phyloP scores from a whole-genome alignment of 495 filamentous ascomycete genomes.

The Trichoderma asperelloides region DNA sequence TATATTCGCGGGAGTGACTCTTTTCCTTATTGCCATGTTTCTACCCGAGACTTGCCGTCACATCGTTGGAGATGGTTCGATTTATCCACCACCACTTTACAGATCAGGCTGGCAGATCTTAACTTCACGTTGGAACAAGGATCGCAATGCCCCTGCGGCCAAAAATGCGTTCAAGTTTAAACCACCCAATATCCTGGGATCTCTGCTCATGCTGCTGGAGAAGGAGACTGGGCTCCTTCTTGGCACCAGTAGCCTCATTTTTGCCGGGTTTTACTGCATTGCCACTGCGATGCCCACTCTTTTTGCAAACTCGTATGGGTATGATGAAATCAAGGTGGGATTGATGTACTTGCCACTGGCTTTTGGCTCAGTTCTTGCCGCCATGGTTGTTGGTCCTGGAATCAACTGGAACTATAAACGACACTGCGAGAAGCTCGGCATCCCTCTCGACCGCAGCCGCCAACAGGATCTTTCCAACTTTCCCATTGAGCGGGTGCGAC shows the following conservation, averaged over 20 bases:
- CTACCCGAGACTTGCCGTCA: conserved; percentile 54
- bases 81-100: conserved; percentile 33
- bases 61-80: conserved; percentile 58
- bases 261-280: conserved; percentile 54
- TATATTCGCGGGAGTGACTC: conserved; percentile 37
- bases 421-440: conserved; percentile 28
- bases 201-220: conserved; percentile 50
- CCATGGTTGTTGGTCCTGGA: conserved; percentile 45
- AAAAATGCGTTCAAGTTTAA: background rate
- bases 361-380: conserved; percentile 52
- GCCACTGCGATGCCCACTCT: conserved; percentile 39
- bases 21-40: conserved; percentile 33
- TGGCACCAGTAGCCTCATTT: conserved; percentile 45
- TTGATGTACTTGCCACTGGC: conserved; percentile 49
- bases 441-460: conserved; percentile 36
- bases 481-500: conserved; percentile 57
- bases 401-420: conserved; percentile 47
- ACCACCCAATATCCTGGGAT: conserved; percentile 50
- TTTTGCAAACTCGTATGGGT: conserved; percentile 47
- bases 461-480: conserved; percentile 44
- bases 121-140: conserved; percentile 13
- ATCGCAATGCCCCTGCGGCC: background rate
- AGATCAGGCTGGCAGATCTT: conserved; percentile 28
- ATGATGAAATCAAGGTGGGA: conserved; percentile 49
- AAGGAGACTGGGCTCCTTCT: conserved; percentile 54